Evolutionary conservation across 495 filamentous ascomycete species (phyloP), one percentile per base, ranked within the genome.

Genomic region (Astrocystis sublimbata): DNA sequence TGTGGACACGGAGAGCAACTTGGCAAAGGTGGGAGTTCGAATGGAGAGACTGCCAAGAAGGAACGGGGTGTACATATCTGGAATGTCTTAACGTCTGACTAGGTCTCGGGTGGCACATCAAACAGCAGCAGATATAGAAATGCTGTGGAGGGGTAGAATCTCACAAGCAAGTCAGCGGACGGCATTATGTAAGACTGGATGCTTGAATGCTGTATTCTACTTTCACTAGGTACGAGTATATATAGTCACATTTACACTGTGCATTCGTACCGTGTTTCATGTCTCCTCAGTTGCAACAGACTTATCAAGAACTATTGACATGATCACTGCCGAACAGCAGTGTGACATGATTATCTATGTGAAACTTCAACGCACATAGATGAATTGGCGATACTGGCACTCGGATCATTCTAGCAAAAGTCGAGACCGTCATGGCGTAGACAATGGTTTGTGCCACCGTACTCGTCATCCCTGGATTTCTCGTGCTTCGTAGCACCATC

Each of bases 381-480:
- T 47, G 23, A 36, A 53, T 30, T 55, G 30, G 56, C 41, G 41
- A 42, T 33, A 23, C 2, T 17, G 31, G 41, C 30, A 31, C 9
- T 55, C 31, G 28, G 26, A 64, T 55, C 55, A 55, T 63, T 61
- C 61, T 60, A 56, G 49, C 55, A 61, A 24, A 65, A 64, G 35
- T 66, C 63, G 67, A 68, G 70, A 70, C 63, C 58, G 65, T 63
- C 65, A 62, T 61, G 53, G 58, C 46, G 56, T 58, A 52, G 65
- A 70, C 60, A 65, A 45, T 70, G 58, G 26, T 54, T 31, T 60
- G 70, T 70, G 58, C 21, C 59, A 72, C 67, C n/a, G 13, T 51
- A n/a, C 46, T 31, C 35, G 50, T 64, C 54, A 65, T 53, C 46
- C 54, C 68, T 68, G 61, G 67, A 63, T 10, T 40, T 41, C 42